phyloP scores from a whole-genome alignment of 2,329 filamentous ascomycete species.

The Tolypocladium nubicola region DNA sequence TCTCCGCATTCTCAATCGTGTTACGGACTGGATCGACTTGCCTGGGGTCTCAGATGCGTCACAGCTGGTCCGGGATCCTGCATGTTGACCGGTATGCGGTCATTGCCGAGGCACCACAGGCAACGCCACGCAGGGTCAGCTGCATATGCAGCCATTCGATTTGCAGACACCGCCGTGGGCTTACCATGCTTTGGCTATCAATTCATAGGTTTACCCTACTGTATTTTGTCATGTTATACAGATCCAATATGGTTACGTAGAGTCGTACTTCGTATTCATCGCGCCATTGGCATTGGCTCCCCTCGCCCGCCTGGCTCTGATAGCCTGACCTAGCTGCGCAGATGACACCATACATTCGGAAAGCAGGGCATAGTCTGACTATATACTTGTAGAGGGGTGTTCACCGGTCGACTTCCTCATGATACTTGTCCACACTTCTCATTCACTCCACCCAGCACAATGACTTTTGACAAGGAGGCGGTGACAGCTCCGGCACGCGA shows the following conservation, averaged over 20 bases:
- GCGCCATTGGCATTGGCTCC: neutral
- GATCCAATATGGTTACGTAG: neutral
- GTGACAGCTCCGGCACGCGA: neutral
- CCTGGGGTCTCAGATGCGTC: neutral
- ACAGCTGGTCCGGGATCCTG: neutral
- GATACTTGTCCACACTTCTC: neutral
- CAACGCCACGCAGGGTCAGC: neutral
- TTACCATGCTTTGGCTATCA: neutral
- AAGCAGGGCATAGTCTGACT: neutral
- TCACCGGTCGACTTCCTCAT: neutral
- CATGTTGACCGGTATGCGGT: neutral
- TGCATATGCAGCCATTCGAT: neutral
- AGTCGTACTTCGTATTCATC: neutral
- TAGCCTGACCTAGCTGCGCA: neutral
- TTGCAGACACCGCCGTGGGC: neutral
- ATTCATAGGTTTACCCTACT: neutral
- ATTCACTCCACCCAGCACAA: neutral
- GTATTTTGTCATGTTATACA: neutral
- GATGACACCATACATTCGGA: no score
- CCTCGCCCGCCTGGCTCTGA: no score
- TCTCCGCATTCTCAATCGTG: neutral
- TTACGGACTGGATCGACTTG: neutral
- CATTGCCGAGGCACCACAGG: neutral
- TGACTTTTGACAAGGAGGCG: neutral
- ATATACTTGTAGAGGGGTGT: neutral